Percentiles rank a stretch among this genome's conserved stretches.
Conservation (phyloP, 2,329 filamentous ascomycete species). For the Sclerotinia glacialis region DNA sequence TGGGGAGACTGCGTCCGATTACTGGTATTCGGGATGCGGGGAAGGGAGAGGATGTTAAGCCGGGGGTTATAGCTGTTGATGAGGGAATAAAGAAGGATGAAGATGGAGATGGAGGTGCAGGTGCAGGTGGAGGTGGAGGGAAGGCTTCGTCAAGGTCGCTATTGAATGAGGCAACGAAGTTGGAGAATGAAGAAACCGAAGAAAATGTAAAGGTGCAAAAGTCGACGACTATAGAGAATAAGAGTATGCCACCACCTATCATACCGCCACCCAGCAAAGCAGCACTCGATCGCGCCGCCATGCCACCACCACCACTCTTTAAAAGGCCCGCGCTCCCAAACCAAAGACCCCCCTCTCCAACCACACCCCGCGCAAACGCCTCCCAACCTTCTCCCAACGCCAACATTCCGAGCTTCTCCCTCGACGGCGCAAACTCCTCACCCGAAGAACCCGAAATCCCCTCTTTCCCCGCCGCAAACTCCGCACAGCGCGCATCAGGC, state of each 20-base stretch:
- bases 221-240: not conserved
- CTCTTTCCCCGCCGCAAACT: conserved; percentile 51
- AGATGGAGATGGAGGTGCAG: too few species aligned
- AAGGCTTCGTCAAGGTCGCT: not conserved
- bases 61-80: conserved; percentile 11
- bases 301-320: conserved; percentile 42
- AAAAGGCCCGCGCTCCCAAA: conserved; percentile 30
- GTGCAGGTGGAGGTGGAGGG: not conserved
- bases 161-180: not conserved
- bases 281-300: conserved; percentile 40
- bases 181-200: not conserved
- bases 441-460: conserved; percentile 29
- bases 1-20: conserved; percentile 37
- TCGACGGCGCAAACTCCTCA: conserved; percentile 24
- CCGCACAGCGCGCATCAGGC: conserved; percentile 48
- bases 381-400: conserved; percentile 20
- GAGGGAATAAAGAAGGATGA: not conserved
- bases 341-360: conserved; percentile 40
- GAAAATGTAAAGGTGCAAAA: not conserved
- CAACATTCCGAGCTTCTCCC: conserved; percentile 27
- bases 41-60: conserved; percentile 23
- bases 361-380: conserved; percentile 50
- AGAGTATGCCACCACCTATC: not conserved
- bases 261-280: conserved; percentile 23
- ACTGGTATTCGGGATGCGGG: conserved; percentile 14